Conservation (phyloP, 306 rosid species). For the Potentilla sterilis region DNA sequence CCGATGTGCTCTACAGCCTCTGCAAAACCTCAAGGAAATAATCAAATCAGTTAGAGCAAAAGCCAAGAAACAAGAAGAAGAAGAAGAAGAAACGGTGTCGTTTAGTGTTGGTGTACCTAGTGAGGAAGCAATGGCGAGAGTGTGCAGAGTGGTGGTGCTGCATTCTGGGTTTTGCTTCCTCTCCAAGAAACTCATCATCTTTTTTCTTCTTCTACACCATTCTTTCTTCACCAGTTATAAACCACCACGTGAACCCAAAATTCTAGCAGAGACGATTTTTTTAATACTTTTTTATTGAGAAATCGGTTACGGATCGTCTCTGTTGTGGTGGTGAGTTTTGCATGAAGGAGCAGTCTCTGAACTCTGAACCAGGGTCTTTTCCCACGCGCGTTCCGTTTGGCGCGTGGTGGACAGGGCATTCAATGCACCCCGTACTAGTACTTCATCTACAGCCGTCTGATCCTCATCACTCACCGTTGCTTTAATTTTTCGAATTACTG, state of each 20-base stretch:
- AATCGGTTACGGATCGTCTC: background rate
- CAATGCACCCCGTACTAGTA: background rate
- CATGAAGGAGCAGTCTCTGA: background rate
- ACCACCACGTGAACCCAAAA: too few species aligned
- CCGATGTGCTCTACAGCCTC: slow-evolving; percentile 43
- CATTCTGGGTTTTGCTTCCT: slow-evolving; percentile 21
- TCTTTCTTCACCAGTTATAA: too few species aligned
- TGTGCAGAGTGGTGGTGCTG: slow-evolving; percentile 24
- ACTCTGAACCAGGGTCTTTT: too few species aligned
- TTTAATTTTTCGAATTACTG: too few species aligned
- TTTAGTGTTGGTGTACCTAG: background rate
- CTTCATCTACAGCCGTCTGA: background rate
- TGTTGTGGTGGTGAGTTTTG: too few species aligned
- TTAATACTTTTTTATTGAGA: too few species aligned
- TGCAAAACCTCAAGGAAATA: slow-evolving; percentile 9
- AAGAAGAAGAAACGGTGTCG: background rate
- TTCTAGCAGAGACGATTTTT: too few species aligned
- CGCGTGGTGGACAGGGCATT: background rate
- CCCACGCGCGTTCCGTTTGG: background rate
- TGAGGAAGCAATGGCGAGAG: background rate
- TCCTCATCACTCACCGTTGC: background rate
- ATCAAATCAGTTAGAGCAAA: background rate
- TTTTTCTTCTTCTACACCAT: background rate
- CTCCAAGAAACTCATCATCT: slow-evolving; percentile 36
- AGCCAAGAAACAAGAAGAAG: background rate